These are phyloP conservation scores for Cryphonectria parasitica DNA, from an alignment of 2,329 filamentous ascomycete species.

Conservation along the genomic window DNA sequence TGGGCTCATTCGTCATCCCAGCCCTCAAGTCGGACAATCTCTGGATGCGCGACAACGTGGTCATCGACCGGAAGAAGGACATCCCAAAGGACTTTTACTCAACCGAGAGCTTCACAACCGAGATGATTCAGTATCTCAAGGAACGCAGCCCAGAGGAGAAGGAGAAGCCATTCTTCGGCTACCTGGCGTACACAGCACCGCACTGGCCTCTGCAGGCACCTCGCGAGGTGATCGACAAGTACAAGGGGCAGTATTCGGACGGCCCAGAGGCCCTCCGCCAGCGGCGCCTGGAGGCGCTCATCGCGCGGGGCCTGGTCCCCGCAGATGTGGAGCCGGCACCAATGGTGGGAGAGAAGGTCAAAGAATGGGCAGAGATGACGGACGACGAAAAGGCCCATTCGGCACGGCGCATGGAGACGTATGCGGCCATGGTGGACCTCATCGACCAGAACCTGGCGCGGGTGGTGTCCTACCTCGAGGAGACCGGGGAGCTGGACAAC, in stretches of 20 bases:
- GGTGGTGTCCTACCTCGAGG: slow-evolving; percentile 59
- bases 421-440: slow-evolving; percentile 65
- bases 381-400: slow-evolving; percentile 52
- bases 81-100: slow-evolving; percentile 57
- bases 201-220: slow-evolving; percentile 67
- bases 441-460: slow-evolving; percentile 65
- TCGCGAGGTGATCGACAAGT: slow-evolving; percentile 56
- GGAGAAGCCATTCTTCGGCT: slow-evolving; percentile 59
- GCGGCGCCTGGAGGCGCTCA: slow-evolving; percentile 56
- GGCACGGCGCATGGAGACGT: slow-evolving; percentile 61
- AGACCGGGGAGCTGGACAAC: slow-evolving; percentile 63
- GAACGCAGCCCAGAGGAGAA: slow-evolving; percentile 46
- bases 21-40: slow-evolving; percentile 43
- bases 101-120: slow-evolving; percentile 53
- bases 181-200: slow-evolving; percentile 64
- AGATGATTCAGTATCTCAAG: slow-evolving; percentile 54
- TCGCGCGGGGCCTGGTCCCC: slow-evolving; percentile 59
- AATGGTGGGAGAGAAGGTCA: slow-evolving; percentile 51
- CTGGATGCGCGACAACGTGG: slow-evolving; percentile 44
- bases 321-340: slow-evolving; percentile 54
- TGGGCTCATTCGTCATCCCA: slow-evolving; percentile 40
- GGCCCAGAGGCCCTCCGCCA: slow-evolving; percentile 60
- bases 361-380: slow-evolving; percentile 51
- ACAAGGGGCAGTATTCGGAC: slow-evolving; percentile 62
- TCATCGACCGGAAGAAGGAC: slow-evolving; percentile 43